Base-by-base conservation (phyloP, 768 basidiomycete species). In the Auriscalpium orientale region DNA sequence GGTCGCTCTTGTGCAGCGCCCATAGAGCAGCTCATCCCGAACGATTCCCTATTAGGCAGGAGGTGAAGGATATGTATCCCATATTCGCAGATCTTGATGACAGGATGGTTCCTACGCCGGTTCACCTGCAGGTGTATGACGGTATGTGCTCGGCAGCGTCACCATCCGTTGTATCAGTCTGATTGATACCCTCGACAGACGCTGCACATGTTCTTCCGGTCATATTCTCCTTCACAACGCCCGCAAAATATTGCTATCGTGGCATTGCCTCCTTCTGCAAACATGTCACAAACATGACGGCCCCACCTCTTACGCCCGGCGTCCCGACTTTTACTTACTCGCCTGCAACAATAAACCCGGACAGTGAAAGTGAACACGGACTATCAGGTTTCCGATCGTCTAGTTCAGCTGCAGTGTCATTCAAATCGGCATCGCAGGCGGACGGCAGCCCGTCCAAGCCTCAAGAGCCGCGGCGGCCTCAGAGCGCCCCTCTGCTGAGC, bases 61-160 rank as follows among this genome's bases (percentile, higher is more conserved):
- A 72, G 6, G 69, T 71, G 1, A 75, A 75, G 38, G 66, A 64
- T 22, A 58, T 89, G 46, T 89, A 88, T 62, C 83, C 87, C 18
- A 61, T 72, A 7, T 66, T 88, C 21, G 65, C 73, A 8, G 79
- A 74, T 11, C 83, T 87, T 58, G 84, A 83, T 64, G 62, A 69
- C 15, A 74, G 75, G 11, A 70, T 71, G 60, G 66, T 69, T n/a
- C 75, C 88, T 2, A 93, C 94, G 1, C 77, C 85, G 55, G 92
- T 95, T 16, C 94, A 98, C 72, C 74, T 98, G 11, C 94, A 98
- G 68, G 83, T 97, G 1, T 97, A 93, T 65, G 94, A 98, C 65
- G 92, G 91, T 79, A 52, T 69, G 45, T 50, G 62, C 55, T 9
- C 56, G 68, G 28, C 63, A 65, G 40, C 62, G 62, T 47, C 60